A percentile compares a stretch with the other conserved stretches of the same genome.
Conservation (phyloP, 2,329 filamentous ascomycete genomes). For the Hymenoscyphus occultus region DNA sequence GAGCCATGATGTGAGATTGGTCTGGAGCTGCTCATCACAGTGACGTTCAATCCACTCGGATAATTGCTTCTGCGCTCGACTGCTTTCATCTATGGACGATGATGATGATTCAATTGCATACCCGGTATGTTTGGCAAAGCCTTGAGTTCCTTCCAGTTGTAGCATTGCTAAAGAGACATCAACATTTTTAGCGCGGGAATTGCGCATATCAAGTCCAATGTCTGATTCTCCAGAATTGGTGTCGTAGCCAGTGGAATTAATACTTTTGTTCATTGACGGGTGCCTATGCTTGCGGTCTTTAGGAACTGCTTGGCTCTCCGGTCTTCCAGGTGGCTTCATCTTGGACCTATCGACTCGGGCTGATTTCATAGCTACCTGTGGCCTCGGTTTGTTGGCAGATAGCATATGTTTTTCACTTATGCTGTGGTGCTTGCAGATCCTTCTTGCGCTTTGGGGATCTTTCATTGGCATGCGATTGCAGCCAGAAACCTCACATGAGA, state of each 20-base stretch:
- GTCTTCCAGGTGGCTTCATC: not conserved
- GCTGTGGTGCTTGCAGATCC: not conserved
- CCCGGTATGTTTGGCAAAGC: not conserved
- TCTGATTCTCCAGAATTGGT: not conserved
- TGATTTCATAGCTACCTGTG: conserved; percentile 2
- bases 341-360: not conserved
- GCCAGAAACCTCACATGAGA: not conserved
- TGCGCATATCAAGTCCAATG: not conserved
- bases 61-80: not conserved
- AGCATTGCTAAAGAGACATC: not conserved
- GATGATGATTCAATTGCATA: not conserved
- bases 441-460: not conserved
- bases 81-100: not conserved
- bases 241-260: not conserved
- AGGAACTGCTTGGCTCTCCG: not conserved
- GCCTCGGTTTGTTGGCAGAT: conserved; percentile 4
- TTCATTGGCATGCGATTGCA: not conserved
- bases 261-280: not conserved
- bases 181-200: not conserved
- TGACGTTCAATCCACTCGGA: not conserved
- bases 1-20: not conserved
- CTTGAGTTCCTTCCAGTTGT: not conserved
- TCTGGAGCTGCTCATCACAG: not conserved
- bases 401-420: not conserved
- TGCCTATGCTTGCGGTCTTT: not conserved